Percentiles rank a stretch among this genome's conserved stretches.
Conservation (phyloP, 1,139 yeast genomes). For the Maudiozyma humilis region DNA sequence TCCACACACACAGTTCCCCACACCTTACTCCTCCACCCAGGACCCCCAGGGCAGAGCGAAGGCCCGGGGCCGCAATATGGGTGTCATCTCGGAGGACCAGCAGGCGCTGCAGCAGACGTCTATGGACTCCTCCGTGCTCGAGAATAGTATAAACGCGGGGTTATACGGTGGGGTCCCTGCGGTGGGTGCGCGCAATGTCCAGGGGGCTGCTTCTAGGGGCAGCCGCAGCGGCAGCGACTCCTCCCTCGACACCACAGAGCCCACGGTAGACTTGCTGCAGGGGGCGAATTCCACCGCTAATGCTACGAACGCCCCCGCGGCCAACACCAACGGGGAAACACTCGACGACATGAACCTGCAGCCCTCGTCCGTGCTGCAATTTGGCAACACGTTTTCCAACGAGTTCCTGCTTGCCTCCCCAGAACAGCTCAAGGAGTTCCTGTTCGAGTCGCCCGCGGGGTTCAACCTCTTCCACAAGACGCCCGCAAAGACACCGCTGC, state of each 20-base stretch:
- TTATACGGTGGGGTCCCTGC: not conserved
- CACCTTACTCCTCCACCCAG: slow-evolving; percentile 27
- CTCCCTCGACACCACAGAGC: not conserved
- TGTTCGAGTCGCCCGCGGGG: slow-evolving; percentile 31
- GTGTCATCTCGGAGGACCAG: not conserved
- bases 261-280: slow-evolving; percentile 1
- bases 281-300: not conserved
- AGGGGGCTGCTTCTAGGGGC: not conserved
- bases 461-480: slow-evolving; percentile 28
- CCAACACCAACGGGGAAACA: slow-evolving; percentile 12
- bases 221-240: not conserved
- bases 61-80: slow-evolving; percentile 2
- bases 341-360: slow-evolving; percentile 27
- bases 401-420: slow-evolving; percentile 30
- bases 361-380: slow-evolving; percentile 28
- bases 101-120: slow-evolving; percentile 3
- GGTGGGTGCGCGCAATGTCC: not conserved
- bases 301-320: no score
- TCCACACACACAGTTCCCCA: slow-evolving; percentile 29
- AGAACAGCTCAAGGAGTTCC: slow-evolving; percentile 29
- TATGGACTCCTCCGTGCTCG: slow-evolving; percentile 21
- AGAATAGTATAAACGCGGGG: slow-evolving; percentile 22
- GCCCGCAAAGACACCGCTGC: slow-evolving; percentile 30
- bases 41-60: slow-evolving; percentile 1
- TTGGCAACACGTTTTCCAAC: slow-evolving; percentile 19